phyloP scores from a whole-genome alignment of 2,329 filamentous ascomycete genomes.

The Lasiodiplodia gonubiensis region DNA sequence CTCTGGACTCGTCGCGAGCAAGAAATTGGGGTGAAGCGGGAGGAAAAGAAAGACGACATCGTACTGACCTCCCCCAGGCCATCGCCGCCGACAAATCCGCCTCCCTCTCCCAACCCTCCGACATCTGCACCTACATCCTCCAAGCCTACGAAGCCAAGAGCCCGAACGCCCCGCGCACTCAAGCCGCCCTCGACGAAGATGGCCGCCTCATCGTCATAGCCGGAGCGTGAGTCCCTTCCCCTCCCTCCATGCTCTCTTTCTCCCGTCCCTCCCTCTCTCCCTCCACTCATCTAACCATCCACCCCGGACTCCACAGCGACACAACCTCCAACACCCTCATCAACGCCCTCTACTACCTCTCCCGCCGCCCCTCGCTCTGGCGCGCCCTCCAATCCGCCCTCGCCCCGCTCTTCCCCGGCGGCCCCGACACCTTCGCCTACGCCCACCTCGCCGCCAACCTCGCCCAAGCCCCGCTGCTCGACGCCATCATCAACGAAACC shows the following conservation, averaged over 20 bases:
- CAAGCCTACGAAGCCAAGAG: background rate
- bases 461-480: slow-evolving; percentile 39
- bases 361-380: slow-evolving; percentile 29
- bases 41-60: background rate
- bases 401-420: slow-evolving; percentile 38
- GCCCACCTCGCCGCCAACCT: slow-evolving; percentile 42
- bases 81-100: background rate
- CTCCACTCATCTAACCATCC: background rate
- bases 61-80: background rate
- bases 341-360: slow-evolving; percentile 32
- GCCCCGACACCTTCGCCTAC: slow-evolving; percentile 39
- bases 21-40: background rate
- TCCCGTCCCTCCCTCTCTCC: slow-evolving; percentile 38
- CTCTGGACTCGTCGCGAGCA: no score
- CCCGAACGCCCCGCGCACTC: background rate
- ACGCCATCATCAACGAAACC: slow-evolving; percentile 52
- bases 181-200: slow-evolving; percentile 15
- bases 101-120: background rate
- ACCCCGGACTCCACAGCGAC: no score
- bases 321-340: slow-evolving; percentile 20
- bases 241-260: slow-evolving; percentile 45
- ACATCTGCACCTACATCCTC: slow-evolving; percentile 16
- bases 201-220: slow-evolving; percentile 39
- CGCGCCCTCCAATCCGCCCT: slow-evolving; percentile 23
- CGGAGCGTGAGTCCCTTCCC: slow-evolving; percentile 29